phyloP scores from a whole-genome alignment of 192 early-diverging fungal genomes.

The Geosiphon pyriformis region DNA sequence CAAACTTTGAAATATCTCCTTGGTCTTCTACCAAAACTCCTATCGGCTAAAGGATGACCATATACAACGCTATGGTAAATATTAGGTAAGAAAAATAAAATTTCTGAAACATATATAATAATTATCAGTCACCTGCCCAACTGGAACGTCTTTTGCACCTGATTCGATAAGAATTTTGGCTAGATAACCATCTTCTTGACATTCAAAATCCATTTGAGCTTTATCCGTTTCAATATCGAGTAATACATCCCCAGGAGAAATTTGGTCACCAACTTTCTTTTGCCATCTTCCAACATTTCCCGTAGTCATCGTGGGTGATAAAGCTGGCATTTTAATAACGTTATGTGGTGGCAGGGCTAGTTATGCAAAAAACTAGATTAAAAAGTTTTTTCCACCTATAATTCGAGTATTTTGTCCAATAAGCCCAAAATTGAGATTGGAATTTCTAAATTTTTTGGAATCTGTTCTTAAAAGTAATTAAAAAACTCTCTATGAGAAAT shows the following conservation, averaged over 20 bases:
- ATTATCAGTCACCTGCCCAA: conserved; percentile 65
- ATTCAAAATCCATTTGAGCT: conserved; percentile 99
- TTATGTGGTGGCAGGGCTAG: conserved; percentile 83
- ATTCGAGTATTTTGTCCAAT: too few species aligned
- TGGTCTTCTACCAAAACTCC: conserved; percentile 88
- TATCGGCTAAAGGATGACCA: conserved; percentile 56
- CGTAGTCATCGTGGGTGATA: conserved; percentile 98
- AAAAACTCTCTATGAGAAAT: too few species aligned
- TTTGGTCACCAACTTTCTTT: conserved; percentile 89
- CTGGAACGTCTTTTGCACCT: conserved; percentile 84
- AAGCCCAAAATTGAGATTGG: too few species aligned
- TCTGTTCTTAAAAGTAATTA: too few species aligned
- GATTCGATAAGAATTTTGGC: conserved; percentile 85
- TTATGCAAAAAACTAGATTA: too few species aligned
- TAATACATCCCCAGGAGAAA: conserved; percentile 86
- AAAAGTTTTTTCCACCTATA: too few species aligned
- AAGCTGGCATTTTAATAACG: conserved; percentile 90
- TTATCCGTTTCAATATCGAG: conserved; percentile 99
- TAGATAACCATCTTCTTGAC: conserved; percentile 94
- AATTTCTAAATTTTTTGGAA: too few species aligned
- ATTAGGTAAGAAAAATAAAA: too few species aligned
- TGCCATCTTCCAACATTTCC: conserved; percentile 91
- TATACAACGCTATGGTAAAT: too few species aligned
- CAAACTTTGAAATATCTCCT: conserved; percentile 82
- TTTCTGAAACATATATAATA: too few species aligned